Evolutionary conservation across 2,329 filamentous ascomycete genomes (phyloP).

Genomic region (Cadophora luteo-olivacea): DNA sequence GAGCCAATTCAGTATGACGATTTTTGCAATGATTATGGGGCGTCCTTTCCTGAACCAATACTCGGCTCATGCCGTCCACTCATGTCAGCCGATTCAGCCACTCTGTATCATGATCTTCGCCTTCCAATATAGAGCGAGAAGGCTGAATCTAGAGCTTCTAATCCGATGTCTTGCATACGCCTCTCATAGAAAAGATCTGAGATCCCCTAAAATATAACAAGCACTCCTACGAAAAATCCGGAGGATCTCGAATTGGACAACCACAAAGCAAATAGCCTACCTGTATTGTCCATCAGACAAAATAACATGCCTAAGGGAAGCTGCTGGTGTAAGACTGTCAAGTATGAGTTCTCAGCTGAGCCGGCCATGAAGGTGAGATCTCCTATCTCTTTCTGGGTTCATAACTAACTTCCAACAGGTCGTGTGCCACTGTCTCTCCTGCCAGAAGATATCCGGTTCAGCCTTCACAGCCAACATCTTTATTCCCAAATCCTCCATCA

Average conservation of each 20-base stretch:
- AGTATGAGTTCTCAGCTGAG: background rate
- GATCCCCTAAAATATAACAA: too few relatives aligned
- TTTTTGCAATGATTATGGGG: background rate
- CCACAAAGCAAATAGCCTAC: background rate
- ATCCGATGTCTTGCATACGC: conserved; percentile 5
- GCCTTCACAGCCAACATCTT: conserved; percentile 22
- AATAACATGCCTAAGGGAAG: conserved; percentile 14
- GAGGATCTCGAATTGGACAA: background rate
- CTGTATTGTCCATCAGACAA: background rate
- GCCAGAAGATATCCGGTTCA: conserved; percentile 19
- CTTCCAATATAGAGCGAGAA: background rate
- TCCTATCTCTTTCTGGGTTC: background rate
- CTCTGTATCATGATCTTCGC: background rate
- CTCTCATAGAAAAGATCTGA: background rate
- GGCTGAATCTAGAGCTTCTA: conserved; percentile 6
- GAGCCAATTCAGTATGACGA: background rate
- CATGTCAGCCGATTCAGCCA: conserved; percentile 10
- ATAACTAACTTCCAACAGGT: background rate
- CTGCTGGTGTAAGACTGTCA: conserved; percentile 16
- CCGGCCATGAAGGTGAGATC: conserved; percentile 14
- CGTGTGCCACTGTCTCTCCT: conserved; percentile 21
- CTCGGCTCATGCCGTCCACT: background rate
- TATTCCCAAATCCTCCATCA: conserved; percentile 11
- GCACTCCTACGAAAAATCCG: background rate
- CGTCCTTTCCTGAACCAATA: background rate